phyloP scores from a whole-genome alignment of 108 stramenopile species.

The Pseudonitzschia multistriata region DNA sequence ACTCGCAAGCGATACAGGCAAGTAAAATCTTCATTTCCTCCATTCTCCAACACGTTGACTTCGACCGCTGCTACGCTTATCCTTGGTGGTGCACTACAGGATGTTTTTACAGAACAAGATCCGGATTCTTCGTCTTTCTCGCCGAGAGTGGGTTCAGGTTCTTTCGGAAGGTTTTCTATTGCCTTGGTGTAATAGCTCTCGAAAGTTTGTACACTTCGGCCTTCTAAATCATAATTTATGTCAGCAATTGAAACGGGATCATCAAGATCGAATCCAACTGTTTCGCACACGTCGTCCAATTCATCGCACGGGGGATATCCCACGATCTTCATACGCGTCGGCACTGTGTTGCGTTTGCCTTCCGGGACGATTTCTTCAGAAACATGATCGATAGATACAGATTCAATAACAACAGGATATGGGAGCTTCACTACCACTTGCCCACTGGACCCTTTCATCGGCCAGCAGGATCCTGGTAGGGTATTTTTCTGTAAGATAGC shows the following conservation, averaged over 20 bases:
- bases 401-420: slow-evolving; percentile 49
- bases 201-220: slow-evolving; percentile 41
- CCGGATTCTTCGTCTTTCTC: slow-evolving; percentile 20
- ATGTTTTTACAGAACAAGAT: slow-evolving; percentile 33
- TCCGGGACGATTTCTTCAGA: slow-evolving; percentile 26
- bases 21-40: slow-evolving; percentile 73
- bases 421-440: slow-evolving; percentile 51
- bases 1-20: slow-evolving; percentile 80
- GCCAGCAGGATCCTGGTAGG: slow-evolving; percentile 59
- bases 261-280: slow-evolving; percentile 54
- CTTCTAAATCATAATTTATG: slow-evolving; percentile 51
- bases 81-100: slow-evolving; percentile 34
- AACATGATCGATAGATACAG: slow-evolving; percentile 68
- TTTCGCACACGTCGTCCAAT: slow-evolving; percentile 25
- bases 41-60: slow-evolving; percentile 66
- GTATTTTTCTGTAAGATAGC: slow-evolving; percentile 39
- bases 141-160: neutral
- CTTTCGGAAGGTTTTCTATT: neutral
- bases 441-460: slow-evolving; percentile 49
- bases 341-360: slow-evolving; percentile 45
- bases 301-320: slow-evolving; percentile 65
- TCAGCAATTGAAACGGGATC: slow-evolving; percentile 50
- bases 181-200: slow-evolving; percentile 20
- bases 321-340: slow-evolving; percentile 52
- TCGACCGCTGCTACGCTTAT: slow-evolving; percentile 38